A percentile compares a stretch with the other conserved stretches of the same genome.
Conservation (phyloP, 495 filamentous ascomycete species). For the Neurospora sp. region DNA sequence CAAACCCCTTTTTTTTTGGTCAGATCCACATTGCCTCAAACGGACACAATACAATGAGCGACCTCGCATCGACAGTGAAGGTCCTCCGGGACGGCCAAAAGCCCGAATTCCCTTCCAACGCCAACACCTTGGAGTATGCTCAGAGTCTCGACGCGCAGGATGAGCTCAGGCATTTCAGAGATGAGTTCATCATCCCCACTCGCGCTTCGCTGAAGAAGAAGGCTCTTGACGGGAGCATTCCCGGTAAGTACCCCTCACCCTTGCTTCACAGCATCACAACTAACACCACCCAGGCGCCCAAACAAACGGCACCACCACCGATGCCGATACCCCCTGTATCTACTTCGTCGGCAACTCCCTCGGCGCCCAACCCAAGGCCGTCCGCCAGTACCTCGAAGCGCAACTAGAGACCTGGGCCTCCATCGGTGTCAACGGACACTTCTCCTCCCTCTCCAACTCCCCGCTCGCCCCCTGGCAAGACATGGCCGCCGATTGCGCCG, state of each 20-base stretch:
- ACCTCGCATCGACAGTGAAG: not conserved
- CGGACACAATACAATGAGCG: not conserved
- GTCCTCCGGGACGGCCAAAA: constrained; percentile 9
- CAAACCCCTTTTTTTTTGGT: not conserved
- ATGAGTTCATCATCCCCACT: constrained; percentile 74
- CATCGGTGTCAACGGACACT: constrained; percentile 84
- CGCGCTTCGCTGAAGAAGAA: constrained; percentile 54
- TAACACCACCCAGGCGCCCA: not conserved
- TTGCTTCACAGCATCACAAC: too few species aligned
- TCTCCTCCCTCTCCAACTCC: constrained; percentile 60
- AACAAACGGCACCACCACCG: not conserved
- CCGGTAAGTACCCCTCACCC: constrained; percentile 17
- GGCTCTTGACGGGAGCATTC: constrained; percentile 39
- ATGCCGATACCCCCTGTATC: constrained; percentile 43
- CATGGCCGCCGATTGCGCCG: constrained; percentile 60
- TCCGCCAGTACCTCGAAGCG: constrained; percentile 52
- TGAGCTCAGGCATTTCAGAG: constrained; percentile 51
- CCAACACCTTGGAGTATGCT: constrained; percentile 12
- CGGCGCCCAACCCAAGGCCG: constrained; percentile 70
- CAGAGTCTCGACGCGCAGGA: constrained; percentile 55
- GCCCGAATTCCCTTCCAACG: constrained; percentile 7
- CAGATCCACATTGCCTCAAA: not conserved
- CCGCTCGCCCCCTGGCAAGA: constrained; percentile 62
- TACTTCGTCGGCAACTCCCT: constrained; percentile 94
- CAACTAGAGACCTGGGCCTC: constrained; percentile 80